Conservation (phyloP, 371 early-diverging fungal genomes). For the Neoconidiobolus thromboides region DNA sequence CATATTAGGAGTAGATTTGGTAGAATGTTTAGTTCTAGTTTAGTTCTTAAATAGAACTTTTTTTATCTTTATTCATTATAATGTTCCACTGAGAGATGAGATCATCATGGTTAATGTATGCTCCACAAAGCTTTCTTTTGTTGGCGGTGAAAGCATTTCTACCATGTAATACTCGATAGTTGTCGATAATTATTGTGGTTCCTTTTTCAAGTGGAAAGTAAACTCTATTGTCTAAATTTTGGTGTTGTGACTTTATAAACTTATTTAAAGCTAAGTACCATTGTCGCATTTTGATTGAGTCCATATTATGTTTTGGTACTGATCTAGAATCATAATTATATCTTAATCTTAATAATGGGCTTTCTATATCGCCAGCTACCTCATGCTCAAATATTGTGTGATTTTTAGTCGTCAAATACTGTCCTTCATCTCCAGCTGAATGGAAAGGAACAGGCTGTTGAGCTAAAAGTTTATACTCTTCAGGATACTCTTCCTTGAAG, state of each 20-base stretch:
- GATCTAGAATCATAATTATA: conserved; percentile 80
- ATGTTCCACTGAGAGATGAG: neutral
- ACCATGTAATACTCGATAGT: conserved; percentile 77
- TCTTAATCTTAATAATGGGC: conserved; percentile 41
- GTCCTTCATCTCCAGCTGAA: conserved; percentile 57
- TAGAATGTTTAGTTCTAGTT: too few species aligned
- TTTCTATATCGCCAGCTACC: neutral
- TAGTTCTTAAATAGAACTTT: too few species aligned
- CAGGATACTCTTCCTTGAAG: conserved; percentile 30
- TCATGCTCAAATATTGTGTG: conserved; percentile 31
- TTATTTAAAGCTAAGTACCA: conserved; percentile 24
- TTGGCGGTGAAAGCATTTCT: conserved; percentile 49
- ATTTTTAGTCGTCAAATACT: too few species aligned
- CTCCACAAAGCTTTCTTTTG: conserved; percentile 52
- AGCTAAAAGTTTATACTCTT: conserved; percentile 43
- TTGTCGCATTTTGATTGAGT: conserved; percentile 7
- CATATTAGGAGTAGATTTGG: too few species aligned
- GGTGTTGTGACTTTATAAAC: conserved; percentile 50
- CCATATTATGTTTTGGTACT: conserved; percentile 21
- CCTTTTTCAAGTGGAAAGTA: conserved; percentile 58
- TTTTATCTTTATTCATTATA: conserved; percentile 9
- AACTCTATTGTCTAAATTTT: conserved; percentile 45
- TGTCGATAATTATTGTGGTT: conserved; percentile 56
- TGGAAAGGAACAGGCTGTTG: conserved; percentile 40
- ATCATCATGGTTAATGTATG: conserved; percentile 69